Conservation (phyloP, 78 protist species). For the Ministeria vibrans region DNA sequence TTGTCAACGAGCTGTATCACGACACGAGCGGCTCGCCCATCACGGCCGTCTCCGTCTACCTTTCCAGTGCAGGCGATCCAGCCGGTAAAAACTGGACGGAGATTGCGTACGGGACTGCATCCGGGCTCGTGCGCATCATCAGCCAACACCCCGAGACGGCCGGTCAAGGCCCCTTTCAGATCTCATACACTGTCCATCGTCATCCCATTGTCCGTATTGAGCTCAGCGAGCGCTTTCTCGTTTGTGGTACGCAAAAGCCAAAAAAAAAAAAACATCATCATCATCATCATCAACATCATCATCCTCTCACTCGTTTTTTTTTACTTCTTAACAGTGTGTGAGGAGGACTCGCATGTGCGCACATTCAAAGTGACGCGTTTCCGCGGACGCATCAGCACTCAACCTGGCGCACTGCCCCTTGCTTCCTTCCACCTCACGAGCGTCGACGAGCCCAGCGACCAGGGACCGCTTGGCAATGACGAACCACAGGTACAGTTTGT, state of each 20-base stretch:
- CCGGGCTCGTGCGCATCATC: neutral
- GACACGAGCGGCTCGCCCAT: neutral
- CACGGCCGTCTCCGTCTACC: neutral
- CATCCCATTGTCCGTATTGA: neutral
- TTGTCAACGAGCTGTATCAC: neutral
- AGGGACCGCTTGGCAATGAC: no score
- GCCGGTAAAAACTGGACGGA: neutral
- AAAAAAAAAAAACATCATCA: neutral
- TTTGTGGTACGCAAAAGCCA: neutral
- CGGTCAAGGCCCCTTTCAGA: neutral
- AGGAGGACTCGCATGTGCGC: neutral
- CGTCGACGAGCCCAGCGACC: no score
- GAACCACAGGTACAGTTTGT: no score
- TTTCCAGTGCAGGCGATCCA: neutral
- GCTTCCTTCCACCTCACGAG: neutral
- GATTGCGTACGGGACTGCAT: neutral
- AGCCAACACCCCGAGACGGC: neutral
- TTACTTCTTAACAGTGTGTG: neutral
- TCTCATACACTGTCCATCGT: neutral
- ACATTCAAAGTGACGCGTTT: neutral
- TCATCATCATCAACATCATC: neutral
- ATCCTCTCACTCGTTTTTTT: neutral
- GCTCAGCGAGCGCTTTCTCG: neutral
- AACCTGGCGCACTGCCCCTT: neutral
- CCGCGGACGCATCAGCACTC: neutral